phyloP scores from a whole-genome alignment of 805 yeast genomes.

The Candida koratica region DNA sequence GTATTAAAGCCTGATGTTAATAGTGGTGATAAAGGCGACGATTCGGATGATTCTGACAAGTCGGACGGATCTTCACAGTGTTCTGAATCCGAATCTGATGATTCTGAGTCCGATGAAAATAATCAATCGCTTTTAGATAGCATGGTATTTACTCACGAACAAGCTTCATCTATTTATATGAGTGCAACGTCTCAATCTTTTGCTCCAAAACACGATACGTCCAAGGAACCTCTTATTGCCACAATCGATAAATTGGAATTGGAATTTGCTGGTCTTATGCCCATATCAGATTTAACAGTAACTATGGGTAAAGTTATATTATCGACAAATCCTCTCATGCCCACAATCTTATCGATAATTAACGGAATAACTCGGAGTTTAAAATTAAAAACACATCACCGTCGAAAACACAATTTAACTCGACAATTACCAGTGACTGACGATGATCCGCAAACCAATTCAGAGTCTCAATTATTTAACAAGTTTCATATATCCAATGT shows the following conservation, averaged over 20 bases:
- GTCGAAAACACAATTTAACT: constrained; percentile 16
- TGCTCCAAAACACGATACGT: constrained; percentile 5
- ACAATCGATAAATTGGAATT: constrained; percentile 35
- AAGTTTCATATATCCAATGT: constrained; percentile 37
- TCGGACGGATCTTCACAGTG: constrained; percentile 32
- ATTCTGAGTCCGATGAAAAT: constrained; percentile 17
- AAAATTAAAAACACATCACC: constrained; percentile 31
- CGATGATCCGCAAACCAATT: constrained; percentile 15
- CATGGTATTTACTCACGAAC: constrained; percentile 62
- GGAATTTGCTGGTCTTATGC: constrained; percentile 46
- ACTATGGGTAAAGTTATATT: constrained; percentile 39
- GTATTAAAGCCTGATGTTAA: constrained; percentile 39
- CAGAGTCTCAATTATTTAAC: constrained; percentile 27
- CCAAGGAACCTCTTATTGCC: constrained; percentile 13
- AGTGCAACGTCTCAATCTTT: constrained; percentile 65
- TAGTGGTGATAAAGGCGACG: constrained; percentile 23
- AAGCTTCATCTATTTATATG: constrained; percentile 72
- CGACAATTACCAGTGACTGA: constrained; percentile 10
- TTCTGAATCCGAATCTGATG: constrained; percentile 20
- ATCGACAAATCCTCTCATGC: constrained; percentile 43
- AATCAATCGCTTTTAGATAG: constrained; percentile 47
- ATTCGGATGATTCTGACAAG: constrained; percentile 17
- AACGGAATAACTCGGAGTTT: constrained; percentile 35
- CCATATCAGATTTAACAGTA: constrained; percentile 32
- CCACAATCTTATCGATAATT: constrained; percentile 33